Evolutionary conservation across 1,139 yeast species (phyloP), one percentile per base, ranked within the genome.

Genomic region (Candida neerlandica): DNA sequence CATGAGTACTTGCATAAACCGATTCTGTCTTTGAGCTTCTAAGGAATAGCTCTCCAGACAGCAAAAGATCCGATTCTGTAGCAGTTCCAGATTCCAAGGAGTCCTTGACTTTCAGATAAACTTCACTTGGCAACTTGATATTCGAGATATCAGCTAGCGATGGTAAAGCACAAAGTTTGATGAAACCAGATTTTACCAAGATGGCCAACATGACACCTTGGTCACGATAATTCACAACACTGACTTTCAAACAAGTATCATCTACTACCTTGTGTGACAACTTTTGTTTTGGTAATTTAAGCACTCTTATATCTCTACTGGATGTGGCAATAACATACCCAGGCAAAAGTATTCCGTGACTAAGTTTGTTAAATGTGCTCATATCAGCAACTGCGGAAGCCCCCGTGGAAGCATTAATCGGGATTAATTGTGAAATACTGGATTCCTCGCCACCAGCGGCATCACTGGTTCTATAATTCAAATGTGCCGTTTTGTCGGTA

Each of bases 41-140:
- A 3, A 89, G 61, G 47, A 86, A 73, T 4, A 90, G 68, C 57
- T 90, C 96, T 15, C 99, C 98, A 43, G 85, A 81, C 32, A 80
- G 75, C 40, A 88, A 68, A 1, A 92, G 58, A 19, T 62, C 64
- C 1, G 77, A 70, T 4, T 62, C 55, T 6, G 61, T 45, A 0
- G 71, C 66, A 2, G 54, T 51, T 3, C 62, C 67, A 1, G 65
- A 52, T 10, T 59, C 64, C 35, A 72, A 54, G 0, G 70, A 59
- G 6, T 46, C 48, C 44, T 62, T 60, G 16, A 72, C 55, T 44
- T 59, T 59, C 15, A 59, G 59, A 37, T 62, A 68, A 1, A 67
- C 53, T 2, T 72, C 77, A 47, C 68, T 69, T 1, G 77, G 67
- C 6, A 74, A 50, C 51, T 69, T 71, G 37, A 71, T 57, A 50